These are phyloP conservation scores for Clarireedia monteithiana DNA, from an alignment of 2,329 filamentous ascomycete genomes.

Conservation along the genomic window DNA sequence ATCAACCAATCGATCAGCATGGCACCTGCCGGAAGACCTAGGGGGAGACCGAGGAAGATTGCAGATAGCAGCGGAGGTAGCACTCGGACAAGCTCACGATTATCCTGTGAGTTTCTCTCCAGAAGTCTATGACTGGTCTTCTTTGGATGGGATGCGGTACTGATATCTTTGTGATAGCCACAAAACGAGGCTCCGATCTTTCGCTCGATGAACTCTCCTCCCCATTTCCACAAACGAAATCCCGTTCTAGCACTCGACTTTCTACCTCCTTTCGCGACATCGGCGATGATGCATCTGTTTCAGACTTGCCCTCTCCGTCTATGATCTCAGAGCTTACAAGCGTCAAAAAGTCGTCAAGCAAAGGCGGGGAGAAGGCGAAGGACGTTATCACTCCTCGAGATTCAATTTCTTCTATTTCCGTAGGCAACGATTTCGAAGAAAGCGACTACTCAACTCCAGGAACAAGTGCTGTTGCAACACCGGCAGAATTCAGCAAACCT, in stretches of 20 bases:
- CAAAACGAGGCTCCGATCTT: constrained; percentile 17
- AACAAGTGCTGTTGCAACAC: constrained; percentile 51
- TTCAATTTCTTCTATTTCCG: constrained; percentile 34
- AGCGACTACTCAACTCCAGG: constrained; percentile 52
- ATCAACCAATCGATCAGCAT: constrained; percentile 5
- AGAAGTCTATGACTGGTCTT: no score
- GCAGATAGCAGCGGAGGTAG: constrained; percentile 9
- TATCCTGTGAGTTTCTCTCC: constrained; percentile 20
- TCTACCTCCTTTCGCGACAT: constrained; percentile 2
- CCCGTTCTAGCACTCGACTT: neutral
- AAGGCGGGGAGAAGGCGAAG: constrained; percentile 15
- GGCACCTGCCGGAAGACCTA: constrained; percentile 13
- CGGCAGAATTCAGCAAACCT: constrained; percentile 27
- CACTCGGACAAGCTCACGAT: constrained; percentile 16
- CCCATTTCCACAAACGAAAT: neutral
- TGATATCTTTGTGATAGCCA: constrained; percentile 13
- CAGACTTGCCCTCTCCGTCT: constrained; percentile 13
- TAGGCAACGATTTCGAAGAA: constrained; percentile 35
- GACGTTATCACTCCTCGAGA: constrained; percentile 17
- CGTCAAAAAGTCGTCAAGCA: constrained; percentile 4
- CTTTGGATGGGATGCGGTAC: neutral
- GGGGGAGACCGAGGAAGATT: constrained; percentile 20
- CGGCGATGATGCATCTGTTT: constrained; percentile 12
- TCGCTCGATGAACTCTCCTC: constrained; percentile 6
- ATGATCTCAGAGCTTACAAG: constrained; percentile 12